These are phyloP conservation scores for Carex myosuroides DNA, from an alignment of 176 grass and related monocot genomes.

Conservation along the genomic window DNA sequence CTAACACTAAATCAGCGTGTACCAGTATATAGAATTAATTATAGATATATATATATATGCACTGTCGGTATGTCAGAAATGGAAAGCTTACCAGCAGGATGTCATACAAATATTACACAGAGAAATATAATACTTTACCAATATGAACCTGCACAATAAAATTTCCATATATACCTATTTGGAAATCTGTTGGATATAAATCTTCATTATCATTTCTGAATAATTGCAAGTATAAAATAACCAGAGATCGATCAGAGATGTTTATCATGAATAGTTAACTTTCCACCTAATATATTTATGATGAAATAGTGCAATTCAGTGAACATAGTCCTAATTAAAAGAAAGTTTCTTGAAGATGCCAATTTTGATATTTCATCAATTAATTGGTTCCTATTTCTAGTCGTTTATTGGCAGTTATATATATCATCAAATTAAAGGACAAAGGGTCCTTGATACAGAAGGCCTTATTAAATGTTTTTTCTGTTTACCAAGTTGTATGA, in stretches of 20 bases:
- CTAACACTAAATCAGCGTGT: not conserved
- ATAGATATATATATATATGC: not conserved
- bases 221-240: not conserved
- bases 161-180: not conserved
- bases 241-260: conserved; percentile 10
- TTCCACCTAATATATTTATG: conserved; percentile 12
- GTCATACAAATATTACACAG: not conserved
- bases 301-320: conserved; percentile 14
- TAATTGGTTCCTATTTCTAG: conserved; percentile 15
- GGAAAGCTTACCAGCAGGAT: not conserved
- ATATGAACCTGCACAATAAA: not conserved
- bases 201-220: not conserved
- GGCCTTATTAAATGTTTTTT: conserved; percentile 1
- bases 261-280: conserved; percentile 5
- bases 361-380: conserved; percentile 12
- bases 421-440: not conserved
- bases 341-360: not conserved
- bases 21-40: not conserved
- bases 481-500: not conserved
- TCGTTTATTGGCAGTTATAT: not conserved
- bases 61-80: not conserved
- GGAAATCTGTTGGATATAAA: not conserved
- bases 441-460: not conserved
- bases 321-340: not conserved
- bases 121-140: not conserved